Base-by-base conservation (phyloP, 176 grass and related monocot species). In the Aegilops sharonensis region DNA sequence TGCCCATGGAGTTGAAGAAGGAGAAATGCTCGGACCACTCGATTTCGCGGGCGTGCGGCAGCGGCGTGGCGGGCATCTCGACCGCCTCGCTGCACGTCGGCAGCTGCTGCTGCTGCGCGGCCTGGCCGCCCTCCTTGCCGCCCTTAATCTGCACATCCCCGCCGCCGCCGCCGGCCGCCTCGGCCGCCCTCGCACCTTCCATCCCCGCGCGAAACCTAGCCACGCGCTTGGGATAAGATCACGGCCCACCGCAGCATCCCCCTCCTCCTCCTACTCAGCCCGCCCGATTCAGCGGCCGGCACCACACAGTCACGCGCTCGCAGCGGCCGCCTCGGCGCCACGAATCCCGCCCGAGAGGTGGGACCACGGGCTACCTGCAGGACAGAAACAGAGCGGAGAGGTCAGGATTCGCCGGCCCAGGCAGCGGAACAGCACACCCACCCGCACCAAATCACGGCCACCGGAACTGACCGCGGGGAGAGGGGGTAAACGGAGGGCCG, bases 21-120 rank as follows among this genome's bases (percentile, higher is more conserved):
- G 87, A 71, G 83, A 97, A 97, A 17, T 97, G 92, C 61, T 94
- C 94, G 0, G 89, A 89, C 97, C 97, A 99, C 23, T 94, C 92
- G 1, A 89, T 17, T 43, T 89, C 91, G 64, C 67, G 86, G 36
- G 11, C 50, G n/a, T 79, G 64, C 7, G 83, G 79, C 35, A 45
- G 66, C 7, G 60, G 88, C 27, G 54, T 85, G 29, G 90, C 81
- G 14, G 87, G 83, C 76, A 86, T 93, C 57, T 94, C 88, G 34
- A 79, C 63, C 6, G 73, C 78, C 80, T 92, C 82, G 29, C 78
- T 80, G 31, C 66, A 39, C 0, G 43, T 63, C 18, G 81, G 63
- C 80, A 89, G 87, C 72, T 27, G 36, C 68, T 36, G 70, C 71
- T 9, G 69, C 37, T 69, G 60, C 17, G 5, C 60, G 9, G 85